Evolutionary conservation across 73 alveolate species (phyloP).

Genomic region (Stentor roeselii): DNA sequence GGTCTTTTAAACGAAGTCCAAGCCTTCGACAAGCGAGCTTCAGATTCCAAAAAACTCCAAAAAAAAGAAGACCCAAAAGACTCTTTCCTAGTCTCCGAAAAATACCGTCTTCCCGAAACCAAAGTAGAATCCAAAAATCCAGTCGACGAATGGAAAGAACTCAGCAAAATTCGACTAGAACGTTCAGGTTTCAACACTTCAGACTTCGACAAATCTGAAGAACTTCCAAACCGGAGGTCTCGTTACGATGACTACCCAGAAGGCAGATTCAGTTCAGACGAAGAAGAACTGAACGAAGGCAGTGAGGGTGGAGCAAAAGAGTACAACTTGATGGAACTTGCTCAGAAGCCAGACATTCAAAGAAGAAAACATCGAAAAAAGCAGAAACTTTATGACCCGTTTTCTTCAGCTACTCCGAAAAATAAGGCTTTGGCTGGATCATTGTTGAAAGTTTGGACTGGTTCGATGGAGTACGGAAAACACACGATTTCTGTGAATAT

Average conservation of each 20-base stretch:
- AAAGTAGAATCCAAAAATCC: background rate
- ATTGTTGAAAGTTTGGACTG: conserved; percentile 15
- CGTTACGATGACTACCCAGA: conserved; percentile 18
- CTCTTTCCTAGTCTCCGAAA: background rate
- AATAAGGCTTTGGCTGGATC: conserved; percentile 3
- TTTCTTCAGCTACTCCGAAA: background rate
- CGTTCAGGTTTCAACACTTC: background rate
- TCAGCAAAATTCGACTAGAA: background rate
- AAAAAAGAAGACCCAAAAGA: background rate
- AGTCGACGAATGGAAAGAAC: conserved; percentile 20
- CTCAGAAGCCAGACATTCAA: background rate
- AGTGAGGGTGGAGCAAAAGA: background rate
- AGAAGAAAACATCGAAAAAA: background rate
- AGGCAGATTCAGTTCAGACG: conserved; percentile 18
- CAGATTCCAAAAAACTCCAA: background rate
- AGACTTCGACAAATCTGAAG: background rate
- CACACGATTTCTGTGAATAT: conserved; percentile 9
- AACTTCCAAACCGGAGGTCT: background rate
- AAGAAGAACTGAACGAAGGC: background rate
- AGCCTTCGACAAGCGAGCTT: background rate
- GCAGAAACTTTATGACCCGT: conserved; percentile 16
- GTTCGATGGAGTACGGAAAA: conserved; percentile 5
- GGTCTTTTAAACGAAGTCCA: background rate
- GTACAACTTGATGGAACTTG: conserved; percentile 7
- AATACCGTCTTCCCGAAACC: background rate